Conservation (phyloP, 805 yeast species). For the Saturnispora sekii region DNA sequence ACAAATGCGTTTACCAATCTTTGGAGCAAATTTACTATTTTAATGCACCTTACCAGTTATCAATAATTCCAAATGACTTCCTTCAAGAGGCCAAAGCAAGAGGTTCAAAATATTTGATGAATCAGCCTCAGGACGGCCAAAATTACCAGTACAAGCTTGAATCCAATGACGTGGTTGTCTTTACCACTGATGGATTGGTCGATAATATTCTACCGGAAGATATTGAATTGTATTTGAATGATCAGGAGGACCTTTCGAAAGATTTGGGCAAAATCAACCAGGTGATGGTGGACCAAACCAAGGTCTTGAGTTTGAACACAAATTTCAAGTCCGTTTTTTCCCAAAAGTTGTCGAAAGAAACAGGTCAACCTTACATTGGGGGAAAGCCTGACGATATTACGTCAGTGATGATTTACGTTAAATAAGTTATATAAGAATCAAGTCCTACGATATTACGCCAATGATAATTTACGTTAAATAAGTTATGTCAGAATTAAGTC, state of each 20-base stretch:
- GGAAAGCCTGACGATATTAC: slow-evolving; percentile 97
- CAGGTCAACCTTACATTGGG: slow-evolving; percentile 67
- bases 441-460: slow-evolving; percentile 88
- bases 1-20: slow-evolving; percentile 52
- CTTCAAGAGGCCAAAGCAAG: slow-evolving; percentile 41
- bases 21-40: slow-evolving; percentile 75
- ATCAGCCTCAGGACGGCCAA: slow-evolving; percentile 62
- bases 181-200: slow-evolving; percentile 90
- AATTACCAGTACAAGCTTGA: slow-evolving; percentile 53
- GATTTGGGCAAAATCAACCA: slow-evolving; percentile 30
- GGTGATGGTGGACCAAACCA: slow-evolving; percentile 58
- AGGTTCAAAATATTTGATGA: slow-evolving; percentile 59
- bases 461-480: slow-evolving; percentile 54
- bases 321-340: slow-evolving; percentile 79
- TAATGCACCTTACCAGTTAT: slow-evolving; percentile 87
- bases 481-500: slow-evolving; percentile 7
- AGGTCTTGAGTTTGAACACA: slow-evolving; percentile 59
- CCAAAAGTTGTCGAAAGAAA: slow-evolving; percentile 55
- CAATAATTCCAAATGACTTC: slow-evolving; percentile 66
- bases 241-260: slow-evolving; percentile 27
- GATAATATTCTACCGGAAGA: slow-evolving; percentile 75
- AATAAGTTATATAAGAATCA: slow-evolving; percentile 23
- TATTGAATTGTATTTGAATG: slow-evolving; percentile 57
- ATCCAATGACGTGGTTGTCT: slow-evolving; percentile 65
- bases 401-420: slow-evolving; percentile 61